Evolutionary conservation across 148 eudicot genomes (phyloP).

Genomic region (Bassia scoparia): DNA sequence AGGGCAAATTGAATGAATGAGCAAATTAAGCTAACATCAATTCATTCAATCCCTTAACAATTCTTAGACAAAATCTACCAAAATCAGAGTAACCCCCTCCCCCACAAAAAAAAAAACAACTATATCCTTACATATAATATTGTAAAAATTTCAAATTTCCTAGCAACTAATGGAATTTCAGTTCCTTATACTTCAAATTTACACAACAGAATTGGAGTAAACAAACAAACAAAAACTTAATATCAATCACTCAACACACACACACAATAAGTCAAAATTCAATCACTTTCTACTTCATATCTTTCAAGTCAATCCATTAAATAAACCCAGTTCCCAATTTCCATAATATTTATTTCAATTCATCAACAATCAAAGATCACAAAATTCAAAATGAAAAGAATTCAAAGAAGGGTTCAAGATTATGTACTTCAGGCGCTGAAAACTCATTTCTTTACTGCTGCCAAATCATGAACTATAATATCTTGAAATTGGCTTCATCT

Average conservation of each 20-base stretch:
- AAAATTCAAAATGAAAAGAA: slow-evolving; percentile 1
- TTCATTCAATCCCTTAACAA: too few relatives aligned
- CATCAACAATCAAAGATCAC: too few relatives aligned
- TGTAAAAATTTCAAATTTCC: too few relatives aligned
- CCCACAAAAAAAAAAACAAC: too few relatives aligned
- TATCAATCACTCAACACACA: not conserved
- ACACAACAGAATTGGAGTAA: not conserved
- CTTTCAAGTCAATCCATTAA: not conserved
- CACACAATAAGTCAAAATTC: not conserved
- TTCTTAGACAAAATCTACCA: too few relatives aligned
- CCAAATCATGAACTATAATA: slow-evolving; percentile 80
- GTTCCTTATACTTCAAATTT: not conserved
- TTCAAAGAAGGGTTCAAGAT: not conserved
- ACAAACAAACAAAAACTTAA: not conserved
- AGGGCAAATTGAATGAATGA: too few relatives aligned
- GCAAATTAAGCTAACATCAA: too few relatives aligned
- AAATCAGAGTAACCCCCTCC: too few relatives aligned
- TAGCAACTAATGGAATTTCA: not conserved
- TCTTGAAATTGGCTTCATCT: slow-evolving; percentile 47
- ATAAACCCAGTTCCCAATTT: slow-evolving; percentile 20
- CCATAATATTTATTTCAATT: too few relatives aligned
- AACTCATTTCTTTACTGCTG: slow-evolving; percentile 67
- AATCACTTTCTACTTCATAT: not conserved
- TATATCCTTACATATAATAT: too few relatives aligned
- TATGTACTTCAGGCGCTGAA: slow-evolving; percentile 62